Base-by-base conservation (phyloP, 2,329 filamentous ascomycete species). In the Penicillium sclerotiorum region DNA sequence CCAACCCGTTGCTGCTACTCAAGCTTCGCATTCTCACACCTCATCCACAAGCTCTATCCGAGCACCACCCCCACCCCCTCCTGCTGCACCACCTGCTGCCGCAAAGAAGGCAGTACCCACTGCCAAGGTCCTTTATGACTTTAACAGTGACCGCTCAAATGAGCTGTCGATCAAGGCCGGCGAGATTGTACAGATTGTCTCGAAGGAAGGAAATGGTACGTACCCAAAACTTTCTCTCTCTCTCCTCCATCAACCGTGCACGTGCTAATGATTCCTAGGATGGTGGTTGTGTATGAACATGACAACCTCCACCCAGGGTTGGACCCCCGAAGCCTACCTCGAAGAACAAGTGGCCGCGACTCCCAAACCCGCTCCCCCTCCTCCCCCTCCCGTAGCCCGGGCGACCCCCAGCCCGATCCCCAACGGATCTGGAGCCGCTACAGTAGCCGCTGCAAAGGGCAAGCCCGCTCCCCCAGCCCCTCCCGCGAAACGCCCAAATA, bases 191-290 rank as follows among this genome's bases (percentile, higher is more conserved):
- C 85, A 95, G 69, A 85, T 99, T 65, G 82, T 95, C n/a, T 88
- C 94, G 66, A 96, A 96, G 73, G 93, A 96, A 73, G 86, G 82
- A 70, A 97, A 97, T 68, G 94, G 93, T 96, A 83, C 71, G 86
- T 71, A 21, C 11, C 1, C 13, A 3, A n/a, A 33, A 20, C 12
- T 12, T 13, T 30, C 11, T 7, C 36, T 15, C 9, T 18, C 11
- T 12, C 30, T 13, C 13, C 2, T 18, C 5, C 22, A 25, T 30
- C n/a, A n/a, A n/a, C n/a, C n/a, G n/a, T 20, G 8, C 25, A 38
- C 20, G 20, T 39, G 15, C 42, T 52, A 52, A 74, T 49, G 17
- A 47, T 44, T 13, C 35, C 32, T 60, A 96, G 93, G 94, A 45
- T 99, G 94, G 94, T 97, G 93, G 93, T 80, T 97, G 39, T 94